Evolutionary conservation across 768 basidiomycete species (phyloP).

Genomic region (Boletus pseudo-olivaceus): DNA sequence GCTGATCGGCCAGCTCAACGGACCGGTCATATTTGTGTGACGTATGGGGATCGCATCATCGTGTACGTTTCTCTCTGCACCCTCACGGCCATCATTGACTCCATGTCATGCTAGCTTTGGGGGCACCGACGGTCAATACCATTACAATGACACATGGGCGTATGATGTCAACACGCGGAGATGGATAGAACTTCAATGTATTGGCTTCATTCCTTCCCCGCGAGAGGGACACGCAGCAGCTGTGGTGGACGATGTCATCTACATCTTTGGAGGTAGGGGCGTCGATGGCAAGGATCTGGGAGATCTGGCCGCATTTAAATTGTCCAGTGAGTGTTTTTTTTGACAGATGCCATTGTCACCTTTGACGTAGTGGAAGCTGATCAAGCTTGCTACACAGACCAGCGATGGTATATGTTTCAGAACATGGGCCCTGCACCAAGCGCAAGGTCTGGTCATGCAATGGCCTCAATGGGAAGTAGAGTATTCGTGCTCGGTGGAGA

Average conservation of each 20-base stretch:
- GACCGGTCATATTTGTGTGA: constrained; percentile 89
- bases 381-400: constrained; percentile 50
- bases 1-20: constrained; percentile 71
- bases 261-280: constrained; percentile 95
- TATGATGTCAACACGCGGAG: constrained; percentile 76
- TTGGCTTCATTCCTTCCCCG: constrained; percentile 94
- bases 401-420: constrained; percentile 99
- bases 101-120: constrained; percentile 67
- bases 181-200: constrained; percentile 94
- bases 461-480: constrained; percentile 86
- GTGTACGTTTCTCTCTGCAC: constrained; percentile 51
- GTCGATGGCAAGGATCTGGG: constrained; percentile 95
- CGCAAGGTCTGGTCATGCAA: constrained; percentile 95
- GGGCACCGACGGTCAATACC: constrained; percentile 97
- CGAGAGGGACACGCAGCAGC: constrained; percentile 96
- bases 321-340: constrained; percentile 70
- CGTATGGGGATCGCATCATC: constrained; percentile 78
- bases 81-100: constrained; percentile 16
- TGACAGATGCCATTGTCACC: background rate
- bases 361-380: constrained; percentile 12
- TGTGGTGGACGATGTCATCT: constrained; percentile 95
- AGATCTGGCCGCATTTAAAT: constrained; percentile 95
- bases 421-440: constrained; percentile 97
- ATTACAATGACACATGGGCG: constrained; percentile 98
- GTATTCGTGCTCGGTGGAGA: constrained; percentile 96